Evolutionary conservation across 208 protist genomes (phyloP), one percentile per base, ranked within the genome.

Genomic region (Zelonia costaricensis): DNA sequence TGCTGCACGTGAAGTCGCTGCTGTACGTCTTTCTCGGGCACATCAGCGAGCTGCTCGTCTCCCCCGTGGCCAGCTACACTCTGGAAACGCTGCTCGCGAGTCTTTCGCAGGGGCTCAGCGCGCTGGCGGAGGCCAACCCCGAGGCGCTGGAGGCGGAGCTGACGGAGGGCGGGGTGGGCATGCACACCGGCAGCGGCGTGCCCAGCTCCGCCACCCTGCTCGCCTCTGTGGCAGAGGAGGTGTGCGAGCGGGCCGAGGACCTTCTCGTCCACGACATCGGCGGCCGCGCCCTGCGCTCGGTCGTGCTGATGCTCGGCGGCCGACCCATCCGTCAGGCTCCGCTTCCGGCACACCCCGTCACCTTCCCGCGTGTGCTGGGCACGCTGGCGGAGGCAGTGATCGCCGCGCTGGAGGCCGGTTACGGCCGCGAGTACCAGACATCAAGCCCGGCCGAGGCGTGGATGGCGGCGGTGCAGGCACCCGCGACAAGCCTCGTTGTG

Each of bases 1-100:
- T 96, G 16, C 71, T 96, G 43, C 91, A 96, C 46, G 66, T 78
- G 35, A 96, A 96, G 72, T 86, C 91, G 1, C 74, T 94, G 20
- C 69, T 96, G 16, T 94, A 82, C 62, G 72, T 93, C 28, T 82
- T 96, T 33, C 70, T 96, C 0, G 91, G 91, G 1, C 85, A 86
- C 69, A 71, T 93, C 8, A 56, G 47, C 28, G 84, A 88, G 16
- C 67, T 91, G 23, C 69, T 86, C 23, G 59, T 82, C 8, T 94
- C 91, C 31, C 87, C 91, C 18, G 88, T 92, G 10, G 91, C 91
- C 10, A 94, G 91, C 80, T 92, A 86, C 62, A 82, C 79, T 20
- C 47, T 96, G 10, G 91, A 96, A 55, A 89, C 86, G 23, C 61
- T 96, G 10, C 33, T 92, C 15, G 73, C 69, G 28, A 88, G 80